These are phyloP conservation scores for Mortierella polycephala DNA, from an alignment of 371 early-diverging fungal species.

Conservation along the genomic window DNA sequence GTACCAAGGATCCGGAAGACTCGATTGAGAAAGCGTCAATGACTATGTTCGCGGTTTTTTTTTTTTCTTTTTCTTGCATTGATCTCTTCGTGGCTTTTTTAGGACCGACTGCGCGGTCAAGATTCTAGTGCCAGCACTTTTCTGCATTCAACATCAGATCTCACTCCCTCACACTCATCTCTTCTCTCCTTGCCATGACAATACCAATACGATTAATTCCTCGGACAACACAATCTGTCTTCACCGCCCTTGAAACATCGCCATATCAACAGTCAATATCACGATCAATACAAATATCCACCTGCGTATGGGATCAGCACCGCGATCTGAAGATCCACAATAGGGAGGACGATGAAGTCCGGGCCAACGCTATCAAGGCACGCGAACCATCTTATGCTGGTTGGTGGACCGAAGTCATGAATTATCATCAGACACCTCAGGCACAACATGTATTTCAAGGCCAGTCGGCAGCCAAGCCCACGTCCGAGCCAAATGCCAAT, in stretches of 20 bases:
- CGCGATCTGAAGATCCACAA: neutral
- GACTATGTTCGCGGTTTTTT: too few species aligned
- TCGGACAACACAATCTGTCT: neutral
- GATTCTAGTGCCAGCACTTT: too few species aligned
- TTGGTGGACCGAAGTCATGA: slow-evolving; percentile 53
- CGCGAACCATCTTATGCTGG: slow-evolving; percentile 38
- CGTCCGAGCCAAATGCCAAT: slow-evolving; percentile 4
- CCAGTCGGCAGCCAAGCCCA: neutral
- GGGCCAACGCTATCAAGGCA: slow-evolving; percentile 23
- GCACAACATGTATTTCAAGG: slow-evolving; percentile 40
- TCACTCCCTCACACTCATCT: too few species aligned
- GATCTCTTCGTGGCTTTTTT: too few species aligned
- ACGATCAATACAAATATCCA: neutral
- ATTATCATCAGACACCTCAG: slow-evolving; percentile 26
- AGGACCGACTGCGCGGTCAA: too few species aligned
- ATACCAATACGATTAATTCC: slow-evolving; percentile 2
- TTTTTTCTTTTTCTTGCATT: too few species aligned
- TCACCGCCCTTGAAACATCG: neutral
- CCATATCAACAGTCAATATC: slow-evolving; percentile 4
- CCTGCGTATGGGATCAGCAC: neutral
- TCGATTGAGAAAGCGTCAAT: too few species aligned
- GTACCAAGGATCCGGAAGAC: too few species aligned
- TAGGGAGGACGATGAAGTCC: neutral
- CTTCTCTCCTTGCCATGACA: slow-evolving; percentile 2
- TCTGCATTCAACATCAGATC: too few species aligned